Base-by-base conservation (phyloP, 139 green algal species). In the Chlamydomonas sp. region DNA sequence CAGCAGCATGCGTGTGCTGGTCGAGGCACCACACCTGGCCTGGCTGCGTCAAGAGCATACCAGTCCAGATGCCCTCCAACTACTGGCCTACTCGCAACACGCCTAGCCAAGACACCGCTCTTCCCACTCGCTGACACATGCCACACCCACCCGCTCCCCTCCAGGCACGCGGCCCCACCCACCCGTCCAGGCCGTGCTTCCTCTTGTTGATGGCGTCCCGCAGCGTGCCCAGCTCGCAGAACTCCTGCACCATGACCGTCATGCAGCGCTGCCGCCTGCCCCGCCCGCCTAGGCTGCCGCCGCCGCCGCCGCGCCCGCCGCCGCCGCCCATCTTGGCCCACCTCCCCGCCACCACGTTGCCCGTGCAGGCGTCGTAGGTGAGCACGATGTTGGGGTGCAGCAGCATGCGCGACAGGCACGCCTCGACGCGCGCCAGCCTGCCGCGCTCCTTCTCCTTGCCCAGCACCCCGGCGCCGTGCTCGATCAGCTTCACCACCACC, bases 401-500 rank as follows among this genome's bases (percentile, higher is more conserved):
- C 86, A 93, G 78, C 90, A 91, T 83, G 77, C 89, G 89, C 67
- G 31, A 78, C 58, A 92, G 67, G 67, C 73, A 77, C 49, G 89
- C 88, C 85, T 92, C 76, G 59, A 88, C 18, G 18, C 78, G 83
- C 20, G 78, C 81, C 75, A 91, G 86, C 5, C 86, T 79, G 1
- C 86, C 86, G 71, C 86, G 86, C 68, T 90, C 79, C 81, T 88
- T 89, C 69, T 91, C 90, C 87, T 93, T 93, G 80, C 86, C 90
- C 71, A 91, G 66, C 58, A 91, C 31, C 12, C 90, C 90, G 14
- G 87, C 77, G 71, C 87, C 87, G 77, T 93, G 90, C 74, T 93
- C 90, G 63, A 93, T 91, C 31, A 93, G 75, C 84, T 93, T 93
- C 5, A 93, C 87, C 16, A 93, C 90, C 31, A 93, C 90, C 67